These are phyloP conservation scores for Boletus rubropictus DNA, from an alignment of 768 basidiomycete species.

Conservation along the genomic window DNA sequence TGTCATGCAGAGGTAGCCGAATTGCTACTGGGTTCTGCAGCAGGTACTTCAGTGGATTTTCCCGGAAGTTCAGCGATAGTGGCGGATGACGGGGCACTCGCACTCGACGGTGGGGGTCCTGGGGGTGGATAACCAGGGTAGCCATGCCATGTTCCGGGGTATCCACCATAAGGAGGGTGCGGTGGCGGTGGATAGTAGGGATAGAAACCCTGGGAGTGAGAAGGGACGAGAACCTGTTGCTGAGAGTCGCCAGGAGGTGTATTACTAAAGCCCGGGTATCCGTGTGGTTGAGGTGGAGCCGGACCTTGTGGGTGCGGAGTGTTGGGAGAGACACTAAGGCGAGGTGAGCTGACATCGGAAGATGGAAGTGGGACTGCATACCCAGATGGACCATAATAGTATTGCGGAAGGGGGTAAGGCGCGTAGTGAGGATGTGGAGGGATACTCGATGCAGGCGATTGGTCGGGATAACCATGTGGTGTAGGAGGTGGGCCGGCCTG, in stretches of 20 bases:
- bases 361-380: conserved; percentile 8
- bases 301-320: conserved; percentile 20
- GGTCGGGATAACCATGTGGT: conserved; percentile 27
- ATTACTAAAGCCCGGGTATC: conserved; percentile 21
- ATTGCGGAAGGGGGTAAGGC: conserved; percentile 30
- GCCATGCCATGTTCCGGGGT: conserved; percentile 24
- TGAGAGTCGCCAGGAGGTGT: conserved; percentile 22
- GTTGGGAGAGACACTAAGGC: conserved; percentile 16
- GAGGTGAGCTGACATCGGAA: conserved; percentile 14
- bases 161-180: conserved; percentile 27
- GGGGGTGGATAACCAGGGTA: conserved; percentile 31
- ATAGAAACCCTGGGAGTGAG: conserved; percentile 25
- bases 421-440: conserved; percentile 28
- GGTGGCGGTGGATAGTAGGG: conserved; percentile 30
- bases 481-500: conserved; percentile 21
- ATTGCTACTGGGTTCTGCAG: conserved; percentile 14
- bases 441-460: conserved; percentile 19
- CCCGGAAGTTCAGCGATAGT: conserved; percentile 19
- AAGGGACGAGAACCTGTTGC: conserved; percentile 20
- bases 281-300: conserved; percentile 18
- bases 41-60: conserved; percentile 22
- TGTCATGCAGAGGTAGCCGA: conserved; percentile 20
- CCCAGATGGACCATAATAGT: conserved; percentile 30
- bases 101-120: conserved; percentile 19
- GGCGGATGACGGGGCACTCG: conserved; percentile 11